phyloP scores from a whole-genome alignment of 1,139 yeast genomes.

The Williopsis jadinii region DNA sequence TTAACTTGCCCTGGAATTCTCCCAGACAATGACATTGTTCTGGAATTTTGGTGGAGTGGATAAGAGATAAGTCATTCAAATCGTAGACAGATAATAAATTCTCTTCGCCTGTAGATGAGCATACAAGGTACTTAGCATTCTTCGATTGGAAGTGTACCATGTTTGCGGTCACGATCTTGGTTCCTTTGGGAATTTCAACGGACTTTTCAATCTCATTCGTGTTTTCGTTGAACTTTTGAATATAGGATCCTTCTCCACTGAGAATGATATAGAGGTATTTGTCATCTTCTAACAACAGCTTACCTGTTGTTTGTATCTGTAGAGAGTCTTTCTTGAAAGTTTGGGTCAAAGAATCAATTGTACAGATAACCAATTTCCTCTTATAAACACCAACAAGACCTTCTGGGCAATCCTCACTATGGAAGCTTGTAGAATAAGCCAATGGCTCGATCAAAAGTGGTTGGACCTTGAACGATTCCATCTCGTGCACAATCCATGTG shows the following conservation, averaged over 20 bases:
- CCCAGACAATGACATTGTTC: constrained; percentile 42
- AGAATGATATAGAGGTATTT: constrained; percentile 10
- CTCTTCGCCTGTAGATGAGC: constrained; percentile 40
- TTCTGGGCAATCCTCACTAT: constrained; percentile 56
- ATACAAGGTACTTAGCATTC: constrained; percentile 35
- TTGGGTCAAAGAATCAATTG: constrained; percentile 45
- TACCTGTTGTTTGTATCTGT: constrained; percentile 48
- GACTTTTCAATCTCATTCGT: constrained; percentile 33
- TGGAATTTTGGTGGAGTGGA: constrained; percentile 60
- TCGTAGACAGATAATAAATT: constrained; percentile 36
- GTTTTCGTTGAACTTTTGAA: constrained; percentile 42
- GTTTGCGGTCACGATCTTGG: constrained; percentile 34
- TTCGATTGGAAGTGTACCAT: constrained; percentile 31
- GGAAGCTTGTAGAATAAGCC: constrained; percentile 42
- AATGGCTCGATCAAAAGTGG: constrained; percentile 20
- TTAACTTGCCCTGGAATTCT: constrained; percentile 52
- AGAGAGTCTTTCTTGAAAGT: constrained; percentile 40
- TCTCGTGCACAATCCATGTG: constrained; percentile 28
- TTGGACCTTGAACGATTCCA: constrained; percentile 9
- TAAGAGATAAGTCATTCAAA: constrained; percentile 31
- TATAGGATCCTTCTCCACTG: constrained; percentile 35
- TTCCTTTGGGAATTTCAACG: constrained; percentile 35
- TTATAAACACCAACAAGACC: constrained; percentile 59
- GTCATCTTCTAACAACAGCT: constrained; percentile 31
- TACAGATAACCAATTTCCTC: constrained; percentile 49